Evolutionary conservation across 805 yeast genomes (phyloP), one percentile per base, ranked within the genome.

Genomic region (Scheffersomyces coipomensis): DNA sequence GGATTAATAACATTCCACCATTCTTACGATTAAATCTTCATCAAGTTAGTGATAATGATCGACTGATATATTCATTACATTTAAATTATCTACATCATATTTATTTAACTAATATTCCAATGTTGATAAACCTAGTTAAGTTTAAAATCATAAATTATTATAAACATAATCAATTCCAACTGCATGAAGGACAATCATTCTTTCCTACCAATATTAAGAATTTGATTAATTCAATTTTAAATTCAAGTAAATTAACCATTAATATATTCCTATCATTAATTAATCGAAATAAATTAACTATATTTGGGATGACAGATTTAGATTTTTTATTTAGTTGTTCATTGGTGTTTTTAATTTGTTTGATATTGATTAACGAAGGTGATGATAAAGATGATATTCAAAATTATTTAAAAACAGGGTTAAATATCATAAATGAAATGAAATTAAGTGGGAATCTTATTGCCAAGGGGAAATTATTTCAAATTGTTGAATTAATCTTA

Each of bases 81-180:
- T 52, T 58, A 40, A 60, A 60, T 32, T 57, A 58, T 35, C 42
- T 57, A 4, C 65, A 60, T 42, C 60, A 56, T 34, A 51, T 60
- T 3, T 52, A 57, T 33, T 40, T 60, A 19, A 47, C 58, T 1
- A 51, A 54, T 29, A 49, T 60, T 16, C 65, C 65, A 3, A 49
- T 58, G 2, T 21, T 57, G 16, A 18, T 58, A 3, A 49, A 58
- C 37, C 48, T 57, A 23, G 52, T 53, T 6, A 54, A 51, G 34
- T 26, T 46, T 8, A 48, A 43, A 16, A 48, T 58, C 7, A 29
- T 34, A 11, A 24, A 36, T 29, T 36, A 23, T 22, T 33, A 33
- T 17, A 23, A n/a, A 21, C 8, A 23, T 13, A 18, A 19, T 22
- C 12, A 15, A 19, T 10, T 25, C 35, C 23, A 15, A 15, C 49